Base-by-base conservation (phyloP, 495 filamentous ascomycete genomes). In the Sporormia fimetaria region DNA sequence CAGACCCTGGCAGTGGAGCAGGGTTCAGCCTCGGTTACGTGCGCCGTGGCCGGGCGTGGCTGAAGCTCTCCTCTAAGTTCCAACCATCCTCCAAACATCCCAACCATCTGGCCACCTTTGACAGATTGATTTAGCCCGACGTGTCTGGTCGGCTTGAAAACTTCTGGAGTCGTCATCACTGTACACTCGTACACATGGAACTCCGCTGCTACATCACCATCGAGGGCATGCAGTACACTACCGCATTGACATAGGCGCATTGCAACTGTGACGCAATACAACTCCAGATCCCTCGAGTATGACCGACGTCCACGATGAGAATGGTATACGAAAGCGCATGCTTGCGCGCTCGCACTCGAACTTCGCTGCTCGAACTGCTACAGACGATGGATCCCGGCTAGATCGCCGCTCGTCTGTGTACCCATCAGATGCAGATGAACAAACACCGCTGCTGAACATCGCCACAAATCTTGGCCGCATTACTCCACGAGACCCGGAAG, bases 281-380 rank as follows among this genome's bases (percentile, higher is more conserved):
- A 6, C 28, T 18, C 30, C 6, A 34, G 21, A 15, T 11, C 18
- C 12, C 12, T 20, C 5, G 32, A 42, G 20, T 21, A 51, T 51
- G 49, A 34, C 49, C 38, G 38, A 26, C 28, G 17, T 22, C 28
- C 10, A 27, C 17, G 14, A 40, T 44, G 49, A 22, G 5, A 6
- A 15, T 1, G 12, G 22, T 11, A 40, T 37, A 11, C 37, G 43
- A 9, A 43, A 41, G 36, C 47, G 44, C 26, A 48, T 51, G 44
- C 47, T 44, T 18, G 34, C 40, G 30, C 45, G 55, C 64, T 65
- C 64, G 64, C 70, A 40, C n/a, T 60, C 71, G 10, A 72, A 65
- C 42, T 75, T 77, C 54, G 64, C 67, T 20, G 58, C 72, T 25
- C 65, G 71, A 29, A 63, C 69, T 6, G 64, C 74, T n/a, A 61